A percentile compares a stretch with the other conserved stretches of the same genome.
Evolutionary conservation across 192 early-diverging fungal species (phyloP).

Genomic region (Irineochytrium annulatum): DNA sequence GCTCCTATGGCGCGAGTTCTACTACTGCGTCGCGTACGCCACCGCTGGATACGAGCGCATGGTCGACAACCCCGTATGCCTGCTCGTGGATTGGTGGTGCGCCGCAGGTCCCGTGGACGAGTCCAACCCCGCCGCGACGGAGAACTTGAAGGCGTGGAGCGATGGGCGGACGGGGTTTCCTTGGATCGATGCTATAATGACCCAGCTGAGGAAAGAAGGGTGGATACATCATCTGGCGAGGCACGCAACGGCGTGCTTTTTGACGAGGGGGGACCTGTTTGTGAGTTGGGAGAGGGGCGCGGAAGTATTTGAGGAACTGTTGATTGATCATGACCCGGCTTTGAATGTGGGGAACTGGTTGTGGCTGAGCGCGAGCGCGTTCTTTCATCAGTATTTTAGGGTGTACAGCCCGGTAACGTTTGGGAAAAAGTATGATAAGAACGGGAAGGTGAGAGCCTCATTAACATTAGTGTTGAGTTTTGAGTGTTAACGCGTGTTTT

Average conservation of each 20-base stretch:
- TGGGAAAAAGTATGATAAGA: constrained; percentile 19
- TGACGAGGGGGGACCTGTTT: constrained; percentile 31
- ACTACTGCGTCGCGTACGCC: constrained; percentile 1
- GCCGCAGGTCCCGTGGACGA: not conserved
- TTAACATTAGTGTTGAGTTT: too few relatives aligned
- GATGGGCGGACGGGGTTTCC: constrained; percentile 29
- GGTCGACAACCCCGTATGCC: not conserved
- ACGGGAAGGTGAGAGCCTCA: not conserved
- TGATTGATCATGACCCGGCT: constrained; percentile 23
- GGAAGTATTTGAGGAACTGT: constrained; percentile 27
- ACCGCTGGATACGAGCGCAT: constrained; percentile 9
- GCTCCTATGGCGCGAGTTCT: constrained; percentile 23
- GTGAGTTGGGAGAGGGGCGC: constrained; percentile 29
- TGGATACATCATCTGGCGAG: constrained; percentile 37
- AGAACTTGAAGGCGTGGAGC: constrained; percentile 8
- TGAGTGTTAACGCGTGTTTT: not conserved
- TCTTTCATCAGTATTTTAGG: constrained; percentile 22
- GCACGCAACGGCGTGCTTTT: constrained; percentile 29
- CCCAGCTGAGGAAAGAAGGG: constrained; percentile 27
- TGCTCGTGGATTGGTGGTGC: constrained; percentile 23
- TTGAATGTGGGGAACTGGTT: constrained; percentile 34
- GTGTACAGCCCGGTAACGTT: constrained; percentile 32
- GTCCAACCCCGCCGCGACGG: not conserved
- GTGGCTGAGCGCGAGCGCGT: constrained; percentile 31
- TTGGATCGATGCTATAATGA: constrained; percentile 37